Conservation (phyloP, 2,329 filamentous ascomycete species). For the Aspergillus carbonarius region DNA sequence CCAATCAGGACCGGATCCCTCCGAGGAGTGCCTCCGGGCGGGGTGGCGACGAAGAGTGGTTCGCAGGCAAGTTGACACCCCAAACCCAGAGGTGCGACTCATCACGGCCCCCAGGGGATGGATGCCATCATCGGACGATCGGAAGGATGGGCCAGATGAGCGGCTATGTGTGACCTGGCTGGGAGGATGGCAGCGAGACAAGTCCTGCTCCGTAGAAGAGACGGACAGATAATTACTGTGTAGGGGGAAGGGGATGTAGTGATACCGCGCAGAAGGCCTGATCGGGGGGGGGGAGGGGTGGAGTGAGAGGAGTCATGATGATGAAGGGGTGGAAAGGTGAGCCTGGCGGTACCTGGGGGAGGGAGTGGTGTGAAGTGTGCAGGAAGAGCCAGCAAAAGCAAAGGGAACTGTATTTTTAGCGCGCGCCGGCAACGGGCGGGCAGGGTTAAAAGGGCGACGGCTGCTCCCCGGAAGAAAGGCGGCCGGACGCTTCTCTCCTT, state of each 20-base stretch:
- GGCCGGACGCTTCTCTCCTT: conserved; percentile 16
- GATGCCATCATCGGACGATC: background rate
- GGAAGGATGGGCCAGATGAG: background rate
- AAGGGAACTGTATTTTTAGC: conserved; percentile 24
- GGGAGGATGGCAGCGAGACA: too few species aligned
- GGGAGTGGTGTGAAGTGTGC: too few species aligned
- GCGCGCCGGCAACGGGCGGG: conserved; percentile 14
- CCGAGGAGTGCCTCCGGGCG: conserved; percentile 11
- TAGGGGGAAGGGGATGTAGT: too few species aligned
- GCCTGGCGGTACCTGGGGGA: background rate
- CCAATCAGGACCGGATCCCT: conserved; percentile 19
- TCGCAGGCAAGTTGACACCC: background rate
- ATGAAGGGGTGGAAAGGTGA: background rate
- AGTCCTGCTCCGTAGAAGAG: too few species aligned
- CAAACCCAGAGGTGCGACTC: background rate
- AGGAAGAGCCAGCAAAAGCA: conserved; percentile 6
- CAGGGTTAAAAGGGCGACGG: conserved; percentile 39
- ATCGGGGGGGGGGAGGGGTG: background rate
- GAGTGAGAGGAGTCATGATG: background rate
- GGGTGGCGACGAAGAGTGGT: conserved; percentile 19
- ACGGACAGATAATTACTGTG: too few species aligned
- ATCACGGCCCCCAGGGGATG: background rate
- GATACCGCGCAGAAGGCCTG: too few species aligned
- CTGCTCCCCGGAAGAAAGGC: conserved; percentile 17
- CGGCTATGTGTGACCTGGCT: background rate